These are phyloP conservation scores for Pelargonium nanum DNA, from an alignment of 345 rosid species.

Conservation along the genomic window DNA sequence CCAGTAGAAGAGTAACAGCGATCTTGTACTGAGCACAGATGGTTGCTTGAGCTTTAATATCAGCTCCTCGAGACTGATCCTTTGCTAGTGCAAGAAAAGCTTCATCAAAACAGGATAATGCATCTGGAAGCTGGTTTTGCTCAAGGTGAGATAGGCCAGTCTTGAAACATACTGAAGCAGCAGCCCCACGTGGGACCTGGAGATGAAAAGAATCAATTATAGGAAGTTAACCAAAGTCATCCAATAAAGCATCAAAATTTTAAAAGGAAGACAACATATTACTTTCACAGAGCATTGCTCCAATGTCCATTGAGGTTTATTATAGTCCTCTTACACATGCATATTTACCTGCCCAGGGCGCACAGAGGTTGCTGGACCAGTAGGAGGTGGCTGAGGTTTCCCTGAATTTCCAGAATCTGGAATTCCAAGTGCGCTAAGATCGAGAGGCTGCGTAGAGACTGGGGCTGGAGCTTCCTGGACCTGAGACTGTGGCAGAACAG, in stretches of 20 bases:
- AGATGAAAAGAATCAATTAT: neutral
- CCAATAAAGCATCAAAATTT: neutral
- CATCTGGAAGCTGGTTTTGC: constrained; percentile 96
- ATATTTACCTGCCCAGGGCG: constrained; percentile 85
- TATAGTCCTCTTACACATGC: neutral
- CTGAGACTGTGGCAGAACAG: constrained; percentile 26
- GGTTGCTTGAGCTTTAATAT: constrained; percentile 93
- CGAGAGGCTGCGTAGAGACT: constrained; percentile 68
- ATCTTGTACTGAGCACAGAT: constrained; percentile 97
- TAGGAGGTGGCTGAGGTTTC: constrained; percentile 42
- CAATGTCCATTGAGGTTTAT: neutral
- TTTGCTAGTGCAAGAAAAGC: constrained; percentile 94
- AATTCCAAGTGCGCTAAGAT: constrained; percentile 85
- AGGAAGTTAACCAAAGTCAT: constrained; percentile 4
- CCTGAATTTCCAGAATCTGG: constrained; percentile 50
- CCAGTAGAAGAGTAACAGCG: constrained; percentile 88
- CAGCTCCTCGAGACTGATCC: constrained; percentile 94
- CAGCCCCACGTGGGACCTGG: constrained; percentile 94
- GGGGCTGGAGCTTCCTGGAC: constrained; percentile 38
- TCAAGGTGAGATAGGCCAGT: constrained; percentile 93
- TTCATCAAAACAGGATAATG: constrained; percentile 89
- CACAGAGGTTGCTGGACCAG: constrained; percentile 57
- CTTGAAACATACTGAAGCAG: constrained; percentile 87
- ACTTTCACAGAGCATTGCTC: neutral
- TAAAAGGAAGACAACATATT: neutral